Base-by-base conservation (phyloP, 768 basidiomycete species). In the Rhizopogon rudus region DNA sequence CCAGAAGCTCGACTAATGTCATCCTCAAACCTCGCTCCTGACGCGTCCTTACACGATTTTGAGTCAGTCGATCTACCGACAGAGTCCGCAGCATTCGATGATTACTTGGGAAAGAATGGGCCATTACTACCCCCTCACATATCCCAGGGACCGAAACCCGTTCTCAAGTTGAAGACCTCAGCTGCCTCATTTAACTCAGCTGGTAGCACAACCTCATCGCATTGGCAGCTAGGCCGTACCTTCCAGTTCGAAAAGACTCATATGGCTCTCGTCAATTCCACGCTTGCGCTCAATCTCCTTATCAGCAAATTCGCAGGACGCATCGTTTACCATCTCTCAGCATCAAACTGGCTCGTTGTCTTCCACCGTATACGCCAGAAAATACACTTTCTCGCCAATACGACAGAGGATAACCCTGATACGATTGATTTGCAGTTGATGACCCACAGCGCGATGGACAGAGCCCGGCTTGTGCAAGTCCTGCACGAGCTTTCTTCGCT, bases 291-390 rank as follows among this genome's bases (percentile, higher is more conserved):
- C 50, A 84, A 81, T 58, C 73, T 75, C 20, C 73, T 87, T 25
- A 84, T 91, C 57, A 78, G 81, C 52, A 84, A 86, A 64, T 90
- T 80, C 61, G 80, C 88, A 20, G 88, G 89, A 10, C 82, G 86
- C 48, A 84, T 95, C 58, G 81, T 96, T 28, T 93, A 88, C 65
- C 87, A 88, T 65, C 78, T 98, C 16, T 93, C 93, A 2, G 87
- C 89, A 1, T 87, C 88, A 12, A 95, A 96, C 67, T 97, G 93
- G 92, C 67, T 71, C 51, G 81, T 89, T 7, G 87, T 96, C 14
- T 83, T 88, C 61, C 69, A 77, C 20, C 79, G 91, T 31, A 78
- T 95, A 53, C 80, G 84, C 44, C 70, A 73, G 44, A 88, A 87
- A 70, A 87, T 94, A 33, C 80, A 83, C 43, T 73, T 75, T 55